Conservation (phyloP, 2,329 filamentous ascomycete species). For the Mollisia scopiformis region DNA sequence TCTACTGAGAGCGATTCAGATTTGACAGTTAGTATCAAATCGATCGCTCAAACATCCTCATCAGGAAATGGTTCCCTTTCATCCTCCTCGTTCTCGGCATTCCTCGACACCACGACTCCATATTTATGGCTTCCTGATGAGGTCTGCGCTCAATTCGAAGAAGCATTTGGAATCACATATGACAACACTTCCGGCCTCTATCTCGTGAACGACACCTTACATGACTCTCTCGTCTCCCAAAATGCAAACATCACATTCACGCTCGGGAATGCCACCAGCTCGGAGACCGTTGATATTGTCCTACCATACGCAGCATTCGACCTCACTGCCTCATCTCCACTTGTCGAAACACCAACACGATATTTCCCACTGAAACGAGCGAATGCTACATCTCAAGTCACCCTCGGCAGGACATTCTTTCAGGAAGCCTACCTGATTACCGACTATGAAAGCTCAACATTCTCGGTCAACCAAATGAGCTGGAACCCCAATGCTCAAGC, state of each 20-base stretch:
- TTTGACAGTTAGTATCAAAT: constrained; percentile 42
- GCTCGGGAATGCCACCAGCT: constrained; percentile 35
- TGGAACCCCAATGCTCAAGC: constrained; percentile 23
- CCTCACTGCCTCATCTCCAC: constrained; percentile 39
- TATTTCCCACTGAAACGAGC: constrained; percentile 45
- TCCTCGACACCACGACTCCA: constrained; percentile 43
- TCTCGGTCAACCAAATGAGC: constrained; percentile 40
- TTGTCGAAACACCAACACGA: constrained; percentile 28
- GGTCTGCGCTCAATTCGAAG: constrained; percentile 41
- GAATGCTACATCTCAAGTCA: constrained; percentile 37
- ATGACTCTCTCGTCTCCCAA: constrained; percentile 29
- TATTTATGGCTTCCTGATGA: constrained; percentile 42
- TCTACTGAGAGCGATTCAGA: constrained; percentile 40
- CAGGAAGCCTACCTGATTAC: constrained; percentile 42
- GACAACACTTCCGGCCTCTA: constrained; percentile 41
- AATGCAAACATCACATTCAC: constrained; percentile 41
- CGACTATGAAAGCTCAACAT: constrained; percentile 44
- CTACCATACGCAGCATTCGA: constrained; percentile 45
- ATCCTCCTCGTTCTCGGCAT: constrained; percentile 23
- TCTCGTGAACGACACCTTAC: constrained; percentile 35
- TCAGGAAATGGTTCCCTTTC: constrained; percentile 17
- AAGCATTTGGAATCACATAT: constrained; percentile 40
- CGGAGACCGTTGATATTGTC: constrained; percentile 36
- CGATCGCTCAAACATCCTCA: constrained; percentile 29
- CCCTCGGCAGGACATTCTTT: constrained; percentile 43